A percentile compares a stretch with the other conserved stretches of the same genome.
Conservation (phyloP, 1,284 basidiomycete genomes). For the Tylopilus orsonianus region DNA sequence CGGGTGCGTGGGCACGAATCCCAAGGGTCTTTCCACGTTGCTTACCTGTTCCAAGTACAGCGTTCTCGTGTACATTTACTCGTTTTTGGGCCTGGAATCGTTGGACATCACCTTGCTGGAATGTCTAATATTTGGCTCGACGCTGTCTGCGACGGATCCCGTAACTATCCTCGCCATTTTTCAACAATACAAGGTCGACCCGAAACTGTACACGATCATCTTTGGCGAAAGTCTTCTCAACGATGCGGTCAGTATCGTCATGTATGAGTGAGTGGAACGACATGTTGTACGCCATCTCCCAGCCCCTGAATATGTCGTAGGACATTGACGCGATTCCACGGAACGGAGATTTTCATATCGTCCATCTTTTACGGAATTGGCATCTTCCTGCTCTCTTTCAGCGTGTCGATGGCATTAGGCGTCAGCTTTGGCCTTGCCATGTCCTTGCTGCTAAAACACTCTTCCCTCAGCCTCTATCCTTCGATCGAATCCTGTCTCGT, state of each 20-base stretch:
- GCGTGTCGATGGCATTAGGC: constrained; percentile 90
- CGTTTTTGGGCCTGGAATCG: constrained; percentile 86
- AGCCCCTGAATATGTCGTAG: constrained; percentile 41
- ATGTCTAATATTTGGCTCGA: constrained; percentile 95
- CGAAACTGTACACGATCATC: constrained; percentile 96
- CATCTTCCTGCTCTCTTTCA: constrained; percentile 95
- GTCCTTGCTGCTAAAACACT: constrained; percentile 95
- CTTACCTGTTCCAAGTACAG: constrained; percentile 61
- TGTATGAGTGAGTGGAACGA: constrained; percentile 89
- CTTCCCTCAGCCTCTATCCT: constrained; percentile 83
- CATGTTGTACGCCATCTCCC: not conserved
- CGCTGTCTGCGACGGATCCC: constrained; percentile 95
- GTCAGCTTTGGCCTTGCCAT: constrained; percentile 88
- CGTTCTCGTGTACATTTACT: constrained; percentile 94
- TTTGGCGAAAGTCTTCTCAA: constrained; percentile 98
- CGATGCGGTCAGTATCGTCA: constrained; percentile 99
- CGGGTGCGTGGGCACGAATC: constrained; percentile 60
- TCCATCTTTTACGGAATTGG: constrained; percentile 95
- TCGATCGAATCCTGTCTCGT: constrained; percentile 95
- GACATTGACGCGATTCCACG: constrained; percentile 90
- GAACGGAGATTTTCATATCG: constrained; percentile 82
- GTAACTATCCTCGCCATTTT: constrained; percentile 99
- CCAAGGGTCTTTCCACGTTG: constrained; percentile 7
- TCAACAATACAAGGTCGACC: constrained; percentile 98
- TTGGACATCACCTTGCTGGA: constrained; percentile 82